These are phyloP conservation scores for Tephrocybe sp. DNA, from an alignment of 768 basidiomycete species.

Conservation along the genomic window DNA sequence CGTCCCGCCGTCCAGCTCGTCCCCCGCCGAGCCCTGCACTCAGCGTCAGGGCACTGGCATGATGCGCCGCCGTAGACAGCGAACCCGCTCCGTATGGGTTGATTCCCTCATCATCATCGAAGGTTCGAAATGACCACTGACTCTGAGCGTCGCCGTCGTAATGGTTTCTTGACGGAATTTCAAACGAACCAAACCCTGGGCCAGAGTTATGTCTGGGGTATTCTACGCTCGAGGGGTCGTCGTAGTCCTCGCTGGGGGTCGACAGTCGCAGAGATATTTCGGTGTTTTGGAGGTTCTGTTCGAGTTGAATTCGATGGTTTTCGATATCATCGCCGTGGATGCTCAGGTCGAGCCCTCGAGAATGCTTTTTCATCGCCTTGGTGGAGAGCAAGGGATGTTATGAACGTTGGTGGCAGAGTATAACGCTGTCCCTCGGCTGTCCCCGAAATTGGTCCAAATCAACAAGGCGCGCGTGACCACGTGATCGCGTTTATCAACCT, in stretches of 20 bases:
- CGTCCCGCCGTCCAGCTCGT: conserved; percentile 46
- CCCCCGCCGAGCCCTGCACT: conserved; percentile 76
- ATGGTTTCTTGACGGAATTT: conserved; percentile 52
- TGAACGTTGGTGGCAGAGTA: conserved; percentile 16
- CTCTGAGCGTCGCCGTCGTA: conserved; percentile 51
- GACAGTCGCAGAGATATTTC: conserved; percentile 72
- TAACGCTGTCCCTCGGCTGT: not conserved
- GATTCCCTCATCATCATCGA: conserved; percentile 49
- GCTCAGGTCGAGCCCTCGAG: conserved; percentile 37
- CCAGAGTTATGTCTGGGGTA: conserved; percentile 68
- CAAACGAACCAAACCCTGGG: conserved; percentile 62
- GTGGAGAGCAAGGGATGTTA: not conserved
- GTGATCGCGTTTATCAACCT: conserved; percentile 13
- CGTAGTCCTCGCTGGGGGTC: conserved; percentile 39
- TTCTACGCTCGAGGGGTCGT: conserved; percentile 56
- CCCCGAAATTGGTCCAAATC: conserved; percentile 7
- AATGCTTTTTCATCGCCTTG: conserved; percentile 34
- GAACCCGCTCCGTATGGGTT: conserved; percentile 67
- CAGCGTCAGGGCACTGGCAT: conserved; percentile 85
- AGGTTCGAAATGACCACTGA: conserved; percentile 50
- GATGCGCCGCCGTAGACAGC: conserved; percentile 82
- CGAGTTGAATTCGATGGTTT: conserved; percentile 72
- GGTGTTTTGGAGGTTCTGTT: conserved; percentile 72
- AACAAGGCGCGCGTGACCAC: conserved; percentile 18
- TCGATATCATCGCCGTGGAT: conserved; percentile 76